Conservation (phyloP, 1,284 basidiomycete genomes). For the Cryptococcus floricola region DNA sequence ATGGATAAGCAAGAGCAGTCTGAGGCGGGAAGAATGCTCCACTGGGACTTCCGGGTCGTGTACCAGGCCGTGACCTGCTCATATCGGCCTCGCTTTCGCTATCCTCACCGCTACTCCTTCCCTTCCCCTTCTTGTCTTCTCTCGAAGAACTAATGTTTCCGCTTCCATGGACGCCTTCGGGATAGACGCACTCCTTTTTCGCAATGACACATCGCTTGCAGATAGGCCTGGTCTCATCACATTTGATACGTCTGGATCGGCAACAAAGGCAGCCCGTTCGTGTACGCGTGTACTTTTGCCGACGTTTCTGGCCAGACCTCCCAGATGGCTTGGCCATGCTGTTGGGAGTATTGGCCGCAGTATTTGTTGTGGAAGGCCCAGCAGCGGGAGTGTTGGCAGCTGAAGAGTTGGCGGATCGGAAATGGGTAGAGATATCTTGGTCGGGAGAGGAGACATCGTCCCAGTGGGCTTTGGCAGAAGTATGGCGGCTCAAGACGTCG, state of each 20-base stretch:
- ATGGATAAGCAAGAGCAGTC: background rate
- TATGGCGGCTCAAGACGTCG: slow-evolving; percentile 12
- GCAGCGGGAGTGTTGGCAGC: background rate
- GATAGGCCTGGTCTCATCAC: slow-evolving; percentile 41
- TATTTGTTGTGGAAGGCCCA: background rate
- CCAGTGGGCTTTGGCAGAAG: slow-evolving; percentile 11
- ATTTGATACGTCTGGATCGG: slow-evolving; percentile 43
- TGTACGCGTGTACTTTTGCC: slow-evolving; percentile 44
- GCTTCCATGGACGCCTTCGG: slow-evolving; percentile 20
- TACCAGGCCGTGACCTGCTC: background rate
- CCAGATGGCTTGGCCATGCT: slow-evolving; percentile 4
- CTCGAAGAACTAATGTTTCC: background rate
- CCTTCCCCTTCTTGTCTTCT: background rate
- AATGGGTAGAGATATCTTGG: background rate
- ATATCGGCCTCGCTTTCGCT: slow-evolving; percentile 14
- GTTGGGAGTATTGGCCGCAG: background rate
- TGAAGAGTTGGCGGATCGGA: background rate
- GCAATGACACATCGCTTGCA: slow-evolving; percentile 43
- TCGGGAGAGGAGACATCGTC: slow-evolving; percentile 10
- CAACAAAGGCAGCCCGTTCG: slow-evolving; percentile 45
- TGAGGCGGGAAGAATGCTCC: background rate
- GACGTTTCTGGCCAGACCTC: slow-evolving; percentile 24
- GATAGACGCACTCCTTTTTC: slow-evolving; percentile 40
- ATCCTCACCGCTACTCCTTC: slow-evolving; percentile 7
- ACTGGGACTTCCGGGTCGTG: no score